Conservation (phyloP, 176 grass and related monocot species). For the Oryza meyeriana region DNA sequence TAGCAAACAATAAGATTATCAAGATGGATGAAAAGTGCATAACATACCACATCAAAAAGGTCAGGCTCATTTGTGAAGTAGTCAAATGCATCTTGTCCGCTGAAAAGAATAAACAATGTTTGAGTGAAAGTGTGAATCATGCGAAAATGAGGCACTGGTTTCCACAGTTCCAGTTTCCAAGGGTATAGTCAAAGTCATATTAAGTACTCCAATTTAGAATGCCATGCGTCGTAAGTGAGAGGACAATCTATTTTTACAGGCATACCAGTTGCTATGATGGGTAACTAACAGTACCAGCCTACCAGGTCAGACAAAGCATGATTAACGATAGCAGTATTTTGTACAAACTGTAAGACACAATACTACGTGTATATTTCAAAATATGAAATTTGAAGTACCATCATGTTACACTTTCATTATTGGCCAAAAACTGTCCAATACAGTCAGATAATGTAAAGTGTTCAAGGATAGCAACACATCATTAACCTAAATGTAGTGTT, state of each 20-base stretch:
- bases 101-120: slow-evolving; percentile 39
- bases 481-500: background rate
- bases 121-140: slow-evolving; percentile 15
- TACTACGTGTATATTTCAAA: background rate
- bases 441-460: background rate
- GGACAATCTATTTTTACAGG: background rate
- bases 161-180: background rate
- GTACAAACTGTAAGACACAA: background rate
- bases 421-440: background rate
- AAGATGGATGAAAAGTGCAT: background rate
- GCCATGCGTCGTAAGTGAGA: background rate
- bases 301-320: background rate
- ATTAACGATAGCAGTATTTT: slow-evolving; percentile 5
- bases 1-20: background rate
- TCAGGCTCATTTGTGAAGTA: slow-evolving; percentile 79
- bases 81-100: slow-evolving; percentile 79
- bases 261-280: background rate
- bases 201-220: background rate
- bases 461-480: background rate
- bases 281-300: background rate
- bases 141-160: background rate
- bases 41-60: slow-evolving; percentile 81
- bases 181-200: background rate
- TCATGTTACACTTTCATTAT: background rate
- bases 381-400: background rate